Percentiles rank a stretch among this genome's conserved stretches.
Conservation (phyloP, 441 rosid genomes). For the Lepidium campestre region DNA sequence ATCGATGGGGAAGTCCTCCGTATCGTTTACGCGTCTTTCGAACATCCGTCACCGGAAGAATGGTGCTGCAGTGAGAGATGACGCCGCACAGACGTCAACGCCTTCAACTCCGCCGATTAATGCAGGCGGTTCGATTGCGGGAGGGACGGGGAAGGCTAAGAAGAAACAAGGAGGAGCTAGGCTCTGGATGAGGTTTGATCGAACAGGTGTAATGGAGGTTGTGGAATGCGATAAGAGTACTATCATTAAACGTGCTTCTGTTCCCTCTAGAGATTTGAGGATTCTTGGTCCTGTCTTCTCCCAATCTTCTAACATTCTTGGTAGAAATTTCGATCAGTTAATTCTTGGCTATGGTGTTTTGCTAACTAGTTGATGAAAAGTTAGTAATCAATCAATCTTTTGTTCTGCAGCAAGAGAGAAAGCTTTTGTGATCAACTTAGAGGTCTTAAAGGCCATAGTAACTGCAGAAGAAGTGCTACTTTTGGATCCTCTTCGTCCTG, state of each 20-base stretch:
- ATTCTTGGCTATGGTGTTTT: too few relatives aligned
- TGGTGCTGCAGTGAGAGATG: conserved; percentile 21
- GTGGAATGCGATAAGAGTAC: conserved; percentile 83
- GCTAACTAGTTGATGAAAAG: neutral
- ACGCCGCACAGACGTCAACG: conserved; percentile 9
- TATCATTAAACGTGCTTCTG: conserved; percentile 64
- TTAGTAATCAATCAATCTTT: neutral
- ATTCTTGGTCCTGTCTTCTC: conserved; percentile 92
- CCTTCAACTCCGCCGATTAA: conserved; percentile 23
- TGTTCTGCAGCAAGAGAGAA: conserved; percentile 69
- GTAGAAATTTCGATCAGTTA: conserved; percentile 26
- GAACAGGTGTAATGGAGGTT: conserved; percentile 70
- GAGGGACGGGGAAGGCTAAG: conserved; percentile 48
- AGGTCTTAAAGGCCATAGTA: conserved; percentile 82
- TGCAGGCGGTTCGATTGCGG: conserved; percentile 21
- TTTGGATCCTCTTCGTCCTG: conserved; percentile 74
- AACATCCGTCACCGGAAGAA: conserved; percentile 52
- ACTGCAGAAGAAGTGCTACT: conserved; percentile 85
- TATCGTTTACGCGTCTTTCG: conserved; percentile 42
- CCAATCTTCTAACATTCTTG: conserved; percentile 86
- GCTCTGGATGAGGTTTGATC: conserved; percentile 87
- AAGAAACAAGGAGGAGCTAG: conserved; percentile 73
- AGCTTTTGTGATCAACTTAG: conserved; percentile 89
- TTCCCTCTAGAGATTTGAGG: conserved; percentile 93
- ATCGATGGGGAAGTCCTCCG: conserved; percentile 53